Conservation (phyloP, 495 filamentous ascomycete species). For the Saxophila tyrrhenica region DNA sequence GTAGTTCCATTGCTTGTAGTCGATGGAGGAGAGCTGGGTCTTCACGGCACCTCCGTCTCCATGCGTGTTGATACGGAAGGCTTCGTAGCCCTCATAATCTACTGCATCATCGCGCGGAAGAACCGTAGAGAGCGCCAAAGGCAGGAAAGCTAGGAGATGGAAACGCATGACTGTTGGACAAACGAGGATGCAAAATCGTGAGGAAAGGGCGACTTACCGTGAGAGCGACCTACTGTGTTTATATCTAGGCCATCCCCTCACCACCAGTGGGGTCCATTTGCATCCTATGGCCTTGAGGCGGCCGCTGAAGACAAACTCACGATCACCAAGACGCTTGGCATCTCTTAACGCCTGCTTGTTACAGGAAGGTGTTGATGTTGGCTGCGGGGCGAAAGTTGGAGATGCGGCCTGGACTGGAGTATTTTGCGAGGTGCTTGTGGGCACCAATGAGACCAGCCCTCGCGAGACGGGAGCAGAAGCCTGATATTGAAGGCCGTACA, state of each 20-base stretch:
- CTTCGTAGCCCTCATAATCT: conserved; percentile 37
- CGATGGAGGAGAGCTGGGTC: conserved; percentile 14
- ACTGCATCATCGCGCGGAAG: conserved; percentile 13
- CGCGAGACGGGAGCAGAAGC: no score
- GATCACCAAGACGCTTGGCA: neutral
- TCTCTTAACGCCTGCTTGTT: neutral
- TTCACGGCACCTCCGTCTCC: conserved; percentile 18
- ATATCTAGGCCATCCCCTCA: neutral
- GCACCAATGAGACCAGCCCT: neutral
- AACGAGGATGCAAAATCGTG: neutral
- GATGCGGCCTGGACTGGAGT: neutral
- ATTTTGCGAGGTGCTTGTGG: neutral
- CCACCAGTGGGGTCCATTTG: no score
- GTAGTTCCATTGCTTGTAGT: conserved; percentile 26
- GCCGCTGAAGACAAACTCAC: neutral
- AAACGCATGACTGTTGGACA: neutral
- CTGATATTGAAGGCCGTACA: no score
- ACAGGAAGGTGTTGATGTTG: neutral
- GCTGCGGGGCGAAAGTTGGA: neutral
- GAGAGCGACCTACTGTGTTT: neutral
- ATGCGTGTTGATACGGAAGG: conserved; percentile 31
- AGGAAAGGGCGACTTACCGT: neutral
- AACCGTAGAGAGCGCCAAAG: neutral
- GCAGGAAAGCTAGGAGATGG: neutral
- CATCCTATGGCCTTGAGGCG: neutral